Evolutionary conservation across 1,284 basidiomycete genomes (phyloP), one percentile per base, ranked within the genome.

Genomic region (Anthracocystis setariae): DNA sequence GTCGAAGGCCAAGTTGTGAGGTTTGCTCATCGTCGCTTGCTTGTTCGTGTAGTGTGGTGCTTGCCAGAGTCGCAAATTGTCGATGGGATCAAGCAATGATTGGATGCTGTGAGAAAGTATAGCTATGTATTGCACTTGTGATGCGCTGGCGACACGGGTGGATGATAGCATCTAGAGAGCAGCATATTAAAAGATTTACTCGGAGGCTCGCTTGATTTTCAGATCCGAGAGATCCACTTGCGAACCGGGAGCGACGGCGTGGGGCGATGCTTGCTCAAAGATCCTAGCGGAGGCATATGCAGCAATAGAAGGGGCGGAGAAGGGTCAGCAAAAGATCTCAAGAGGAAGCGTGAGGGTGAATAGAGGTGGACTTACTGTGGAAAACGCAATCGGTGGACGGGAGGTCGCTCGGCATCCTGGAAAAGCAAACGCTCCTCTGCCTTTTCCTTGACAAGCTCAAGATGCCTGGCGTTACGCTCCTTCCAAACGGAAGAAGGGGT

Each of bases 181-280:
- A 24, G n/a, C 33, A 38, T 15, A 33, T 21, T 27, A 8, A 29
- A 25, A 23, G 21, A 17, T 40, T 54, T 51, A 72, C 54, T 78
- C 66, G 46, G 58, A 60, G 38, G 57, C 60, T 35, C 52, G 65
- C 69, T 78, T 81, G 59, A 81, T 70, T 52, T 78, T 72, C 51
- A 81, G 64, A 50, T 78, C 76, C 7, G 76, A 76, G 10, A 79
- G 66, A 53, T 81, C 76, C 37, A 67, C 71, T 64, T 76, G 67
- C 39, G 59, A 60, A 27, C 77, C 77, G 10, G 69, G 53, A 27
- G 55, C 58, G 29, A 78, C 40, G 23, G 60, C 60, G 64, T 78
- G 75, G 20, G 79, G 79, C 47, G 79, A 81, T 46, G 76, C 77
- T 46, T 71, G 70, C 52, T 79, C 74, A 48, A 81, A 81, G 40